Evolutionary conservation across 139 green algal genomes (phyloP).

Genomic region (Micromonas pusilla): DNA sequence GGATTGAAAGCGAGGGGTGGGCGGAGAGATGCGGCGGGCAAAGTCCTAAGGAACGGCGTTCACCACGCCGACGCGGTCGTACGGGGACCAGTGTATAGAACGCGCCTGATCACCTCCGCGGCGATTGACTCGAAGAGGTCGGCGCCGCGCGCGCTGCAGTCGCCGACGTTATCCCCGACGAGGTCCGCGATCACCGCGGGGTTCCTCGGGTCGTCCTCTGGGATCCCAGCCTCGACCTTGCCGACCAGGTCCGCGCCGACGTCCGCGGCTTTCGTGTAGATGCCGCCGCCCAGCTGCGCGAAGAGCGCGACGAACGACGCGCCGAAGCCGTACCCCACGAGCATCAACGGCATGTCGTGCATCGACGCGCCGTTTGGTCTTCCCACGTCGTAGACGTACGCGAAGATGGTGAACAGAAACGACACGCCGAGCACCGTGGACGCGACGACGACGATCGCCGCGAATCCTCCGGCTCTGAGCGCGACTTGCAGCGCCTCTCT

Average conservation of each 20-base stretch:
- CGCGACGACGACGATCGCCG: constrained; percentile 48
- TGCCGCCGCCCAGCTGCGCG: constrained; percentile 57
- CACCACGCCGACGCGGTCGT: no score
- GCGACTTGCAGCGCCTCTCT: constrained; percentile 56
- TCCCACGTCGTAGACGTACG: constrained; percentile 34
- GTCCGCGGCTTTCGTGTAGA: constrained; percentile 72
- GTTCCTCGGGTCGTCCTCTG: constrained; percentile 71
- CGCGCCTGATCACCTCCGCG: constrained; percentile 47
- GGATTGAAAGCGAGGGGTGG: no score
- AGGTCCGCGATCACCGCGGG: constrained; percentile 61
- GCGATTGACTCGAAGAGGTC: constrained; percentile 65
- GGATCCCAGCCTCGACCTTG: constrained; percentile 66
- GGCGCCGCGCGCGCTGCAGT: constrained; percentile 52
- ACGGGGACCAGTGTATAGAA: no score
- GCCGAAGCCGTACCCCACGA: constrained; percentile 60
- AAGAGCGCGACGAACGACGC: constrained; percentile 59
- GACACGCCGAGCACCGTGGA: constrained; percentile 45
- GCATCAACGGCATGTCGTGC: constrained; percentile 37
- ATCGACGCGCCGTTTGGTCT: constrained; percentile 29
- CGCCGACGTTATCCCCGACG: constrained; percentile 65
- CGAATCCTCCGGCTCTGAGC: constrained; percentile 55
- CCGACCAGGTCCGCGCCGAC: constrained; percentile 70
- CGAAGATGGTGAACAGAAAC: constrained; percentile 38
- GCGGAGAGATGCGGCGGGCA: no score
- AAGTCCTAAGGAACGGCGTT: no score